Evolutionary conservation across 2,329 filamentous ascomycete genomes (phyloP).

Genomic region (Talaromyces funiculosus): DNA sequence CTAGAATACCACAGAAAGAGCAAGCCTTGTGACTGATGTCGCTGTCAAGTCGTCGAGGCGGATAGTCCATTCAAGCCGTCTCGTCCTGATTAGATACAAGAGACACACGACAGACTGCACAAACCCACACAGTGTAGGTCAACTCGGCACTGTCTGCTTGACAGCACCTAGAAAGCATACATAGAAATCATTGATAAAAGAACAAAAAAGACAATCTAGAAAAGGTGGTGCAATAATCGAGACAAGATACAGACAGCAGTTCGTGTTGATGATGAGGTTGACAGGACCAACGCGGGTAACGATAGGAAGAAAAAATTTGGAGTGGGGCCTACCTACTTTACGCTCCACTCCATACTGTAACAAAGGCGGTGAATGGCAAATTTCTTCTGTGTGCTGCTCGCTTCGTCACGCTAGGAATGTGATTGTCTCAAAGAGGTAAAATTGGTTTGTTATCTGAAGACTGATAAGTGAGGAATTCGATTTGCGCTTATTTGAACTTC

Average conservation of each 20-base stretch:
- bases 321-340: constrained; percentile 1
- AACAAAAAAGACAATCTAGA: not conserved
- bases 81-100: not conserved
- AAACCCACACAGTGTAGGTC: not conserved
- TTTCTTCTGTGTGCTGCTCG: constrained; percentile 3
- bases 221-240: not conserved
- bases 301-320: constrained; percentile 12
- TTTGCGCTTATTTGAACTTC: not conserved
- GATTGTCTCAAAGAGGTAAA: not conserved
- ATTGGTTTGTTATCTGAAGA: not conserved
- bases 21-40: too few species aligned
- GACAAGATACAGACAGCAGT: not conserved
- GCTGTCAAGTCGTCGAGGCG: not conserved
- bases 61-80: not conserved
- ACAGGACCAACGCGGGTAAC: not conserved
- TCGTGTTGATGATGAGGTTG: not conserved
- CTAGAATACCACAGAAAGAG: too few species aligned
- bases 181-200: not conserved
- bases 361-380: constrained; percentile 2
- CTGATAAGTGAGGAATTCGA: not conserved
- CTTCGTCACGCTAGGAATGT: not conserved
- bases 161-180: not conserved
- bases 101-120: constrained; percentile 6
- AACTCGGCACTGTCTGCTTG: not conserved
- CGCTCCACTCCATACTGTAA: not conserved